A percentile compares a stretch with the other conserved stretches of the same genome.
Conservation (phyloP, 2,329 filamentous ascomycete species). For the Pseudocercospora crystallina region DNA sequence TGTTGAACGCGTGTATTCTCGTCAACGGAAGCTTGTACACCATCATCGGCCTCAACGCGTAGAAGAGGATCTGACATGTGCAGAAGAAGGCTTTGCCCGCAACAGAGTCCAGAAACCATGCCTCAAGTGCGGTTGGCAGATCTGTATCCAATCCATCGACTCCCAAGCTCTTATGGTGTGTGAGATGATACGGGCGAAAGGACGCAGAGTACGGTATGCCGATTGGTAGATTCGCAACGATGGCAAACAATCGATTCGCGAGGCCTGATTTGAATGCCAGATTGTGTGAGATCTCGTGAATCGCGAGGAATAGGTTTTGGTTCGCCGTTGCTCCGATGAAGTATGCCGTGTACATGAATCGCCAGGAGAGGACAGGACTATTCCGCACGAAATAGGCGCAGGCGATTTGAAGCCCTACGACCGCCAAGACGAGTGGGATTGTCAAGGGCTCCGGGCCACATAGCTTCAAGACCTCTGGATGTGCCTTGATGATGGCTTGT, state of each 20-base stretch:
- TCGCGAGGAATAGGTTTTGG: constrained; percentile 97
- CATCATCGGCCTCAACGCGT: constrained; percentile 92
- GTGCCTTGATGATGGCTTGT: constrained; percentile 94
- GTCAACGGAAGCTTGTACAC: constrained; percentile 89
- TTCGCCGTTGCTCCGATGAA: constrained; percentile 91
- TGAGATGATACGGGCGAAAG: constrained; percentile 96
- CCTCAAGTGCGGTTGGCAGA: constrained; percentile 87
- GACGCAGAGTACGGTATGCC: constrained; percentile 94
- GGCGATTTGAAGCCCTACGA: constrained; percentile 77
- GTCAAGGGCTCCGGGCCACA: constrained; percentile 95
- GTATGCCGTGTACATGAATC: constrained; percentile 85
- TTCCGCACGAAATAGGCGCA: constrained; percentile 76
- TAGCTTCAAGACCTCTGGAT: constrained; percentile 95
- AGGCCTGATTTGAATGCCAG: constrained; percentile 80
- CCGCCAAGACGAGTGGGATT: constrained; percentile 83
- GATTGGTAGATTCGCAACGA: constrained; percentile 94
- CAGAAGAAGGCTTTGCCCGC: constrained; percentile 98
- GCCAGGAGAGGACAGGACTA: constrained; percentile 76
- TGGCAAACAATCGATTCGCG: constrained; percentile 81
- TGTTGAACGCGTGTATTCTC: constrained; percentile 78
- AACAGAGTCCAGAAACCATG: constrained; percentile 88
- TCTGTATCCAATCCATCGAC: constrained; percentile 96
- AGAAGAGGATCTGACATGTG: constrained; percentile 99
- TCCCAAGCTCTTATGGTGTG: constrained; percentile 97
- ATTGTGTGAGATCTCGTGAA: constrained; percentile 98